Base-by-base conservation (phyloP, 495 filamentous ascomycete genomes). In the Penicillium pulvis region DNA sequence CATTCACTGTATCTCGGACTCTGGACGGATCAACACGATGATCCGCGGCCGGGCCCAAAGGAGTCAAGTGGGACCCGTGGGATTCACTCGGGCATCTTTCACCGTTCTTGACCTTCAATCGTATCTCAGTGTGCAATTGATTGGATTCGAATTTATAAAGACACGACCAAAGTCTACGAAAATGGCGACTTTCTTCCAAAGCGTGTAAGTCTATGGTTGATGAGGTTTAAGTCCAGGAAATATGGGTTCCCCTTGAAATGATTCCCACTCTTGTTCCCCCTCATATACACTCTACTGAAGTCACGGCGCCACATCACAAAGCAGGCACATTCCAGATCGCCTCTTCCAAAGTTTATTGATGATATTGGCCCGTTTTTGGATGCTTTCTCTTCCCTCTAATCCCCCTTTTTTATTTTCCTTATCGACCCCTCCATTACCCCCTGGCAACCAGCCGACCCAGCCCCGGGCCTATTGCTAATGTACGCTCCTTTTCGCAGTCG, bases 131-230 rank as follows among this genome's bases (percentile, higher is more conserved):
- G 24, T 36, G 51, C 28, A 28, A 19, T 51, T 31, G 43, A 55
- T 55, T 55, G 39, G 43, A 45, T 33, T 43, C 1, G 26, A 28
- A 44, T 53, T 16, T 53, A 43, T 41, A 28, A 16, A 28, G 7
- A 51, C 10, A 31, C 28, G 31, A 51, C 48, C 9, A 11, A 17
- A 50, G 28, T 49, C 31, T 58, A 51, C 56, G 69, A 82, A 63
- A 55, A 91, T 91, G 89, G 86, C 88, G 57, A 89, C 86, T 71
- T 81, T 90, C 69, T 89, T 91, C 66, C 89, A 88, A 69, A 88
- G 88, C 71, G 88, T 91, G 89, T 91, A 81, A 81, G 88, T 89
- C 9, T 2, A 46, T 23, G 23, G 7, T 24, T 46, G 10, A 46
- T 23, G 10, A 24, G 19, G 7, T 0, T 41, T 14, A 17, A n/a